phyloP scores from a whole-genome alignment of 192 early-diverging fungal species.

The Backusella morwellensis region DNA sequence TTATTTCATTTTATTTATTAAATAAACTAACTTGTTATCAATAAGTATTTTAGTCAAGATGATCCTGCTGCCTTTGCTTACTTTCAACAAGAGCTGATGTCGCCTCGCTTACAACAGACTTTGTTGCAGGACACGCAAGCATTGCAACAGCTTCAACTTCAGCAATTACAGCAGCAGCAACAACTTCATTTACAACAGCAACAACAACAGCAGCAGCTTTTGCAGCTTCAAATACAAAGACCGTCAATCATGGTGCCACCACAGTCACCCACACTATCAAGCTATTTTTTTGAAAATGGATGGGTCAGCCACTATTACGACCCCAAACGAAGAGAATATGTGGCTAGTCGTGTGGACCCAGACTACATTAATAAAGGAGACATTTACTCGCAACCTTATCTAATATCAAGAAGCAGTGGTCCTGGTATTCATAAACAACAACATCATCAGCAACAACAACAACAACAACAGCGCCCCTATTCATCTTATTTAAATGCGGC shows the following conservation, averaged over 20 bases:
- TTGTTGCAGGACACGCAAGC: slow-evolving; percentile 4
- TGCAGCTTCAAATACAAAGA: slow-evolving; percentile 28
- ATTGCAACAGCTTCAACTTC: slow-evolving; percentile 16
- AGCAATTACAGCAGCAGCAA: slow-evolving; percentile 39
- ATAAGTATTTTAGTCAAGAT: slow-evolving; percentile 11
- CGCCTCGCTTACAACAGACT: slow-evolving; percentile 13
- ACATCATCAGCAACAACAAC: not conserved
- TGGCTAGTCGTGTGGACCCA: slow-evolving; percentile 22
- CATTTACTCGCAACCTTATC: not conserved
- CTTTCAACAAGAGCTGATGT: slow-evolving; percentile 28
- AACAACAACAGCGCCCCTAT: slow-evolving; percentile 1
- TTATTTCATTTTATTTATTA: not conserved
- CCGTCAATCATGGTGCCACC: slow-evolving; percentile 56
- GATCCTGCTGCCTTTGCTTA: slow-evolving; percentile 30
- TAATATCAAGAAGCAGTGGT: not conserved
- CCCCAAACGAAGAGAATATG: slow-evolving; percentile 20
- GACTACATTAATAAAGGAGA: not conserved
- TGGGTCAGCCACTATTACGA: slow-evolving; percentile 41
- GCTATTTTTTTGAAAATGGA: slow-evolving; percentile 47
- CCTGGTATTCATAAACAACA: not conserved
- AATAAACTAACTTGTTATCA: not conserved
- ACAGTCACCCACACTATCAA: slow-evolving; percentile 48
- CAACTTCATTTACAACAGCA: slow-evolving; percentile 46
- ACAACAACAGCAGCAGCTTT: slow-evolving; percentile 41
- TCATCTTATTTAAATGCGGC: slow-evolving; percentile 1